Conservation (phyloP, 2,329 filamentous ascomycete species). For the Diaporthe helianthi region DNA sequence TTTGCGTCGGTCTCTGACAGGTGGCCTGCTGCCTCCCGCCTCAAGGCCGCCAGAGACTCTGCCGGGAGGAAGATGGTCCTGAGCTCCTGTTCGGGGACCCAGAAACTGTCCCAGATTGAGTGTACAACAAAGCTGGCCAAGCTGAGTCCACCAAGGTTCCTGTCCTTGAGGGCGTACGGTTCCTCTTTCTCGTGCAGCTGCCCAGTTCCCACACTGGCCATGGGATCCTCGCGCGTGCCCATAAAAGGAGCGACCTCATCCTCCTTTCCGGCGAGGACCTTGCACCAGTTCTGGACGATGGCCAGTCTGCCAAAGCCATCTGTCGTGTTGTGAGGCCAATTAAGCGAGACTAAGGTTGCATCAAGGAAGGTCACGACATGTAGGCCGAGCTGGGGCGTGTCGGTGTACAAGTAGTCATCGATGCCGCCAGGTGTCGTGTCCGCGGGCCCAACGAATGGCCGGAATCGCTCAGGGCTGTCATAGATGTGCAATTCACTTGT, state of each 20-base stretch:
- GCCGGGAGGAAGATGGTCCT: constrained; percentile 50
- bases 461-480: constrained; percentile 39
- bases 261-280: constrained; percentile 51
- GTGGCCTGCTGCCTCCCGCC: constrained; percentile 43
- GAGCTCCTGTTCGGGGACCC: constrained; percentile 43
- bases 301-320: constrained; percentile 53
- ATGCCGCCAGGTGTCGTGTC: constrained; percentile 42
- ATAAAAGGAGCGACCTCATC: constrained; percentile 48
- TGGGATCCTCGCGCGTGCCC: constrained; percentile 46
- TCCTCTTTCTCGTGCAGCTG: constrained; percentile 39
- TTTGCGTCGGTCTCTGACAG: constrained; percentile 32
- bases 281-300: constrained; percentile 54
- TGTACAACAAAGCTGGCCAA: constrained; percentile 44
- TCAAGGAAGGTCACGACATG: constrained; percentile 57
- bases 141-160: constrained; percentile 40
- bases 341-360: constrained; percentile 55
- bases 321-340: constrained; percentile 55
- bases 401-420: constrained; percentile 49
- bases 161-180: constrained; percentile 39
- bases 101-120: constrained; percentile 45
- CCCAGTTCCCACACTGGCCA: constrained; percentile 39
- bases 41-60: constrained; percentile 41
- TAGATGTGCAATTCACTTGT: constrained; percentile 43
- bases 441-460: constrained; percentile 38
- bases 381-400: constrained; percentile 54